Evolutionary conservation across 768 basidiomycete species (phyloP).

Genomic region (Auricularia sp.): DNA sequence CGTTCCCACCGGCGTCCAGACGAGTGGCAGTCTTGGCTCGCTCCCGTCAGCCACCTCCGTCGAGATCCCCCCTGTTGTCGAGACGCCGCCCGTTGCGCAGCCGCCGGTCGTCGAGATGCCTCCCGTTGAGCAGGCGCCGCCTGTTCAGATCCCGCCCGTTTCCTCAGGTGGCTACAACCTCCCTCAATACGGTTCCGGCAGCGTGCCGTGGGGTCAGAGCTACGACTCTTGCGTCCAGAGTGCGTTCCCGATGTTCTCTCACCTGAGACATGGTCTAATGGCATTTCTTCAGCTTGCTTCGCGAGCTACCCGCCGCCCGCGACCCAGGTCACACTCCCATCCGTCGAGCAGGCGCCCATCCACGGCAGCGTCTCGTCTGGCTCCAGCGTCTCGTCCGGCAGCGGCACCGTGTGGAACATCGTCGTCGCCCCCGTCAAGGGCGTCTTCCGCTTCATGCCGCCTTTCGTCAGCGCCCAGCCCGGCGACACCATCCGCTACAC

Average conservation of each 20-base stretch:
- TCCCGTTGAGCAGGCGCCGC: neutral
- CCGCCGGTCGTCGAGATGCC: neutral
- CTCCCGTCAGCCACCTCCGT: neutral
- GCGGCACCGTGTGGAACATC: neutral
- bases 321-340: neutral
- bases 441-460: slow-evolving; percentile 16
- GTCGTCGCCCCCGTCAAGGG: neutral
- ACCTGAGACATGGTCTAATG: neutral
- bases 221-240: neutral
- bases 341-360: neutral
- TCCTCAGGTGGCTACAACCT: neutral
- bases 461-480: slow-evolving; percentile 14
- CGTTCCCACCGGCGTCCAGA: neutral
- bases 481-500: slow-evolving; percentile 16
- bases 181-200: neutral
- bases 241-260: neutral
- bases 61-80: neutral
- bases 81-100: neutral
- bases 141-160: neutral
- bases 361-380: neutral
- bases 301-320: neutral
- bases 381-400: neutral
- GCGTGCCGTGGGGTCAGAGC: neutral
- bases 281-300: neutral
- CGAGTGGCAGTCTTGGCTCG: neutral